phyloP scores from a whole-genome alignment of 1,284 basidiomycete species.

The Ceratobasidium sp. region DNA sequence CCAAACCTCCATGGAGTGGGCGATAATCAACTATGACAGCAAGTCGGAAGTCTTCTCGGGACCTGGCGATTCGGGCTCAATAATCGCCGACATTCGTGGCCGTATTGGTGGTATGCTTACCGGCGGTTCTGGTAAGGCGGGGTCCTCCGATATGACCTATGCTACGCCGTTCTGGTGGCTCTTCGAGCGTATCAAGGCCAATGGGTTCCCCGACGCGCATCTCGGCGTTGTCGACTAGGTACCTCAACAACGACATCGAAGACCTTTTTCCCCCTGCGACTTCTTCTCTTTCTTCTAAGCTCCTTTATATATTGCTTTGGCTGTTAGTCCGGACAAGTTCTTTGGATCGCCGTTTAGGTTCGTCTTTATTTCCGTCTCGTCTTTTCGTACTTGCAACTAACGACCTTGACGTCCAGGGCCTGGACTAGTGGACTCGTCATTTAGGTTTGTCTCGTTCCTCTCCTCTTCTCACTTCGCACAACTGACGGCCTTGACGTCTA shows the following conservation, averaged over 20 bases:
- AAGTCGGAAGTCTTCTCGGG: constrained; percentile 54
- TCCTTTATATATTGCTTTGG: too few species aligned
- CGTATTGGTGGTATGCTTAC: constrained; percentile 51
- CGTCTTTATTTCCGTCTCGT: not conserved
- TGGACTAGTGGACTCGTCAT: constrained; percentile 41
- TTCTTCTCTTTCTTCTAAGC: too few species aligned
- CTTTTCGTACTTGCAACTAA: not conserved
- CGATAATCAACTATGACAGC: constrained; percentile 52
- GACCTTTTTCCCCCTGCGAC: too few species aligned
- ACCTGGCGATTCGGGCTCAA: constrained; percentile 57
- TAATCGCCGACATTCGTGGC: constrained; percentile 54
- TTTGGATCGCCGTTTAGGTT: not conserved
- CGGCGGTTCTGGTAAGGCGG: constrained; percentile 39
- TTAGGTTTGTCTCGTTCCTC: constrained; percentile 44
- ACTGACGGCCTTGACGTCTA: constrained; percentile 50
- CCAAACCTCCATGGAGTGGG: constrained; percentile 46
- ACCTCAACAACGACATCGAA: too few species aligned
- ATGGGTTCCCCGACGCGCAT: too few species aligned
- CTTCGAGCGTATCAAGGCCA: constrained; percentile 52
- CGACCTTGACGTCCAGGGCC: constrained; percentile 14
- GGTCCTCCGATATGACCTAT: constrained; percentile 50
- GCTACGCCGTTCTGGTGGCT: constrained; percentile 56
- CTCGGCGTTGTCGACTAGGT: too few species aligned
- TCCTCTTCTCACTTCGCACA: constrained; percentile 46
- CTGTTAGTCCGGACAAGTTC: not conserved